These are phyloP conservation scores for Mallotus japonicus DNA, from an alignment of 441 rosid species.

Conservation along the genomic window DNA sequence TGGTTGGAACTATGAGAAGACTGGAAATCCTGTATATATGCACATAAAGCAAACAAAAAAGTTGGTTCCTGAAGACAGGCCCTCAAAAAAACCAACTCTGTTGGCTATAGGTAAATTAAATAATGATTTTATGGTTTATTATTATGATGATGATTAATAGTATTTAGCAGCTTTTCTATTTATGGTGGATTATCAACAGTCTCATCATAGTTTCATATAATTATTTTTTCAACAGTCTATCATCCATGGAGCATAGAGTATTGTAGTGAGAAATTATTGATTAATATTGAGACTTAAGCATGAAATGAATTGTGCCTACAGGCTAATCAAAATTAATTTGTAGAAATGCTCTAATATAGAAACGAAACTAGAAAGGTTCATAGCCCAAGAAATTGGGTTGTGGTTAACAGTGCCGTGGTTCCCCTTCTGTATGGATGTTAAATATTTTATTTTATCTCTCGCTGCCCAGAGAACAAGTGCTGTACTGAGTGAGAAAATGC, in stretches of 20 bases:
- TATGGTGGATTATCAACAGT: background rate
- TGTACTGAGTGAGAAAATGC: background rate
- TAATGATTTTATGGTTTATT: no score
- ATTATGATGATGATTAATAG: background rate
- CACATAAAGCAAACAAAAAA: constrained; percentile 72
- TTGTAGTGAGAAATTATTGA: background rate
- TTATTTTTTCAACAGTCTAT: background rate
- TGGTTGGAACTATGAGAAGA: constrained; percentile 83
- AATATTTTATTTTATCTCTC: no score
- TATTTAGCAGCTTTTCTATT: background rate
- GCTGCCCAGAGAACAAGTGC: background rate
- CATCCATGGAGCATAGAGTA: no score
- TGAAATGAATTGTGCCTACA: background rate
- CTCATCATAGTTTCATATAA: background rate
- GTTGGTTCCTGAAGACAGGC: constrained; percentile 78
- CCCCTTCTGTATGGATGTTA: no score
- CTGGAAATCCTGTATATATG: constrained; percentile 81
- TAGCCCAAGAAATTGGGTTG: background rate
- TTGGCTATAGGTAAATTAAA: constrained; percentile 77
- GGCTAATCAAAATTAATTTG: no score
- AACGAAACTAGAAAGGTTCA: background rate
- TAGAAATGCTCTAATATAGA: no score
- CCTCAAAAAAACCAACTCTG: constrained; percentile 78
- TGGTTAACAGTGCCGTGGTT: background rate
- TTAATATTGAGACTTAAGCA: background rate